phyloP scores from a whole-genome alignment of 441 rosid genomes.

The Eruca vesicaria region DNA sequence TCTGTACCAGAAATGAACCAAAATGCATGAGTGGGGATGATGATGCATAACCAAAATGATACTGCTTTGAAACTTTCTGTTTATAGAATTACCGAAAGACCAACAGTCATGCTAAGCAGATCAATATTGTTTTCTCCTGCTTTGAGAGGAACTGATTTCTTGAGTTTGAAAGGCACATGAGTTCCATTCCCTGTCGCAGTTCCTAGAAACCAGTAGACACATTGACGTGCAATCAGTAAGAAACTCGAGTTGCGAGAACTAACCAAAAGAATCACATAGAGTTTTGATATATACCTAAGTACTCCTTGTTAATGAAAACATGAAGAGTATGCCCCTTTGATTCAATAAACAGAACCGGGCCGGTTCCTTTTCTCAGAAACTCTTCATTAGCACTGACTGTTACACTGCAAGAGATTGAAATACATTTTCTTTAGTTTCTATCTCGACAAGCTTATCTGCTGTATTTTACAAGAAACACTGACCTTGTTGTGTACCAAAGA shows the following conservation, averaged over 20 bases:
- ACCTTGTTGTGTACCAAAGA: slow-evolving; percentile 98
- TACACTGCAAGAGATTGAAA: slow-evolving; percentile 47
- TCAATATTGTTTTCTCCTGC: slow-evolving; percentile 81
- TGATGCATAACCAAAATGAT: not conserved
- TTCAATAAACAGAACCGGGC: slow-evolving; percentile 64
- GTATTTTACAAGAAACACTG: slow-evolving; percentile 12
- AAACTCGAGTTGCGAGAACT: not conserved
- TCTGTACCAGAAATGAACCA: slow-evolving; percentile 41
- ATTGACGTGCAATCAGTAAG: not conserved
- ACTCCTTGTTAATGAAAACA: slow-evolving; percentile 74
- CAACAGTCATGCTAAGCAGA: slow-evolving; percentile 85
- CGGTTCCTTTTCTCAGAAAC: slow-evolving; percentile 57
- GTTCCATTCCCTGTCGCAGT: slow-evolving; percentile 82
- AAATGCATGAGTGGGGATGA: not conserved
- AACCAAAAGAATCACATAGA: slow-evolving; percentile 3
- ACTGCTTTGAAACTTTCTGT: not conserved
- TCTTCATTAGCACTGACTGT: slow-evolving; percentile 54
- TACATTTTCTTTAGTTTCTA: slow-evolving; percentile 19
- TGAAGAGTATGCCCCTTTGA: slow-evolving; percentile 91
- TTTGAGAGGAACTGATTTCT: slow-evolving; percentile 60
- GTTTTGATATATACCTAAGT: slow-evolving; percentile 50
- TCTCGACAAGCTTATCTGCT: not conserved
- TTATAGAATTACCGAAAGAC: slow-evolving; percentile 63
- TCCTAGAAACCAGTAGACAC: slow-evolving; percentile 45
- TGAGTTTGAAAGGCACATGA: slow-evolving; percentile 58